Conservation (phyloP, 2,329 filamentous ascomycete genomes). For the Neopestalotiopsis clavispora region DNA sequence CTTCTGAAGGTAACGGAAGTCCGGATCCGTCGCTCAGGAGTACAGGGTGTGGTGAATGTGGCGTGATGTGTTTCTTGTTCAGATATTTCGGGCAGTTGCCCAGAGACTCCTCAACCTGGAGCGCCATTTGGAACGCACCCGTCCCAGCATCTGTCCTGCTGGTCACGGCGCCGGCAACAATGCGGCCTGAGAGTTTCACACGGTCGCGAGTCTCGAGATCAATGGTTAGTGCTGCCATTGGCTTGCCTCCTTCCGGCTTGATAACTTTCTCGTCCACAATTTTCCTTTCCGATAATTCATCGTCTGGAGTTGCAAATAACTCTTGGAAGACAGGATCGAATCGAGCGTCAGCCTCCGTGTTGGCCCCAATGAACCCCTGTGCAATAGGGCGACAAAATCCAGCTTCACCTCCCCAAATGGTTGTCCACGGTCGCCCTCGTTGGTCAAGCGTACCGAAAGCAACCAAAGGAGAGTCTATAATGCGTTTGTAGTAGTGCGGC, state of each 20-base stretch:
- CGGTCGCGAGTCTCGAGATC: conserved; percentile 71
- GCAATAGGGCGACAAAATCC: conserved; percentile 71
- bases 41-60: conserved; percentile 56
- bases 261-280: conserved; percentile 31
- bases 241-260: conserved; percentile 42
- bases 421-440: conserved; percentile 73
- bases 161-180: conserved; percentile 65
- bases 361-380: conserved; percentile 66
- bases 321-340: conserved; percentile 74
- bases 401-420: conserved; percentile 74
- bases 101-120: conserved; percentile 74
- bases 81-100: conserved; percentile 90
- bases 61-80: conserved; percentile 70
- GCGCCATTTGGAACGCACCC: conserved; percentile 58
- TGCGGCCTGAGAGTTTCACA: conserved; percentile 74
- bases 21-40: conserved; percentile 36
- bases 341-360: conserved; percentile 61
- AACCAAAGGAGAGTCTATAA: conserved; percentile 68
- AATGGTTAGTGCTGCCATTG: conserved; percentile 59
- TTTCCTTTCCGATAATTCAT: conserved; percentile 42
- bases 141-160: conserved; percentile 38
- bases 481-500: conserved; percentile 62
- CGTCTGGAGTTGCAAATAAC: conserved; percentile 52
- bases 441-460: conserved; percentile 75
- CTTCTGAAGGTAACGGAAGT: conserved; percentile 54